Conservation (phyloP, 495 filamentous ascomycete genomes). For the Podospora tetraspora region DNA sequence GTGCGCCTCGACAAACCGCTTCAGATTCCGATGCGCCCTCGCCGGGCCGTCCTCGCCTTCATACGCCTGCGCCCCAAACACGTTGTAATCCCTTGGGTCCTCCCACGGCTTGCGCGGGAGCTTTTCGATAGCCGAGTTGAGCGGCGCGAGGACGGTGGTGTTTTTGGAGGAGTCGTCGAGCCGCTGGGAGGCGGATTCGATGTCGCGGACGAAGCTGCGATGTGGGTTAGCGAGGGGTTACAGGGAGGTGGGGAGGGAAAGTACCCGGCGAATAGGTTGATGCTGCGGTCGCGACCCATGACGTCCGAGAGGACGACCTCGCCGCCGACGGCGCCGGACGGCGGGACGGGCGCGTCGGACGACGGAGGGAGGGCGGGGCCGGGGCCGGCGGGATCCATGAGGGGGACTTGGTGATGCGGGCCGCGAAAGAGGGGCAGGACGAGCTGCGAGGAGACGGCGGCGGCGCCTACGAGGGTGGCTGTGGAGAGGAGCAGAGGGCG, state of each 20-base stretch:
- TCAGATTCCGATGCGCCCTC: slow-evolving; percentile 71
- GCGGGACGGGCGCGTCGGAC: slow-evolving; percentile 29
- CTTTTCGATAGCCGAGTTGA: slow-evolving; percentile 71
- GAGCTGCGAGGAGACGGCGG: slow-evolving; percentile 24
- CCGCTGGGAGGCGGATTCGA: slow-evolving; percentile 63
- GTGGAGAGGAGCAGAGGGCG: slow-evolving; percentile 12
- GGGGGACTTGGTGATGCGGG: slow-evolving; percentile 26
- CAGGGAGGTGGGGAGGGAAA: background rate
- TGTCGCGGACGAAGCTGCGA: slow-evolving; percentile 63
- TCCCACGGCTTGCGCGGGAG: slow-evolving; percentile 95
- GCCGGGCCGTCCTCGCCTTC: slow-evolving; percentile 73
- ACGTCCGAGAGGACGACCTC: slow-evolving; percentile 72
- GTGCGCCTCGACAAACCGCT: slow-evolving; percentile 83
- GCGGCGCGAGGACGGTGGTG: slow-evolving; percentile 83
- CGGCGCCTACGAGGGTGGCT: slow-evolving; percentile 20
- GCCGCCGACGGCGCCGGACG: slow-evolving; percentile 36
- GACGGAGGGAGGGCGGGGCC: slow-evolving; percentile 34
- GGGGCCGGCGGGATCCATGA: slow-evolving; percentile 35
- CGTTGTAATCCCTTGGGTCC: slow-evolving; percentile 70
- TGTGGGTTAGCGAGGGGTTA: background rate
- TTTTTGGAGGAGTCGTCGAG: slow-evolving; percentile 65
- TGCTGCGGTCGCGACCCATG: slow-evolving; percentile 70
- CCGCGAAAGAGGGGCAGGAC: slow-evolving; percentile 23
- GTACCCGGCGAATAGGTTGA: slow-evolving; percentile 78
- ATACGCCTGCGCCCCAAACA: slow-evolving; percentile 72